phyloP scores from a whole-genome alignment of 1,284 basidiomycete species.

The Sphagnurus paluster region DNA sequence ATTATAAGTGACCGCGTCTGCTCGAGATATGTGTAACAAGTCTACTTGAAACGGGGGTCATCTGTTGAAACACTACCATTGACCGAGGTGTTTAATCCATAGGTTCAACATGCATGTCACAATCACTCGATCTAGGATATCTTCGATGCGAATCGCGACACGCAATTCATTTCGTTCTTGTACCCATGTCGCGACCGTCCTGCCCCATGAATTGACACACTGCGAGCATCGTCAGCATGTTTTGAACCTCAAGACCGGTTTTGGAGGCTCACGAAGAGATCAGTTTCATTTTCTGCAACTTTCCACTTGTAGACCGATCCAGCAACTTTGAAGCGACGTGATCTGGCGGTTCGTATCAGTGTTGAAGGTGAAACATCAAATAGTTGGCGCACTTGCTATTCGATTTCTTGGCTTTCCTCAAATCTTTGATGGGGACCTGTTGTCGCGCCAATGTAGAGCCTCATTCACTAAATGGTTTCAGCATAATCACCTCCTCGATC shows the following conservation, averaged over 20 bases:
- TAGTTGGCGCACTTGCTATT: conserved; percentile 45
- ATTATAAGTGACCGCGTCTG: conserved; percentile 1
- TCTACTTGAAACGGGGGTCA: conserved; percentile 1
- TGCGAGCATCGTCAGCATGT: conserved; percentile 21
- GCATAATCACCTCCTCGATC: conserved; percentile 41
- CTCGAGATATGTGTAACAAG: conserved; percentile 1
- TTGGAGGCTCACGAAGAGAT: conserved; percentile 44
- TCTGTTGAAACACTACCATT: no score
- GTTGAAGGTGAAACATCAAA: background rate
- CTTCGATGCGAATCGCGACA: conserved; percentile 39
- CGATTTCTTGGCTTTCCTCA: conserved; percentile 49
- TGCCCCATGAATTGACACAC: conserved; percentile 52
- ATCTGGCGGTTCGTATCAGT: conserved; percentile 23
- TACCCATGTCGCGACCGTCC: conserved; percentile 50
- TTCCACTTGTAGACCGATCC: conserved; percentile 63
- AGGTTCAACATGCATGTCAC: conserved; percentile 57
- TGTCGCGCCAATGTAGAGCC: background rate
- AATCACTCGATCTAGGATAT: conserved; percentile 51
- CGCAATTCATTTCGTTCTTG: conserved; percentile 38
- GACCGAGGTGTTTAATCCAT: conserved; percentile 46
- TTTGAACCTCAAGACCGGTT: conserved; percentile 4
- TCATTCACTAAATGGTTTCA: background rate
- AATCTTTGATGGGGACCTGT: conserved; percentile 47
- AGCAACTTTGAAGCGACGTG: conserved; percentile 53
- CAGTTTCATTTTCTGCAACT: conserved; percentile 41